Evolutionary conservation across 768 basidiomycete species (phyloP).

Genomic region (Phanerochaete carnosa): DNA sequence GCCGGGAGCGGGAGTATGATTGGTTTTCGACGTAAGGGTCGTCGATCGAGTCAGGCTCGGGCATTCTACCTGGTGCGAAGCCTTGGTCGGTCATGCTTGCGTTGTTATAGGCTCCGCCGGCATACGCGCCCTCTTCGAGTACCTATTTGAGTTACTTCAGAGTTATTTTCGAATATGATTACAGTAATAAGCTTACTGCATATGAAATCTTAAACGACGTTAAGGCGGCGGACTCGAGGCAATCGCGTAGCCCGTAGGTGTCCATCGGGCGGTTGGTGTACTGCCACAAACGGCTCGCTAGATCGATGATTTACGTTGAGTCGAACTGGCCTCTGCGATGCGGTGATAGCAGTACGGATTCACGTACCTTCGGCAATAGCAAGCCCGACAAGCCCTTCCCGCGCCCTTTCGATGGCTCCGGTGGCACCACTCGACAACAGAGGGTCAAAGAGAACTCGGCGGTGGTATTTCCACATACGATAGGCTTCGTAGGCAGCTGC

Average conservation of each 20-base stretch:
- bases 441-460: constrained; percentile 46
- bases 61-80: not conserved
- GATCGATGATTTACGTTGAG: not conserved
- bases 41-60: not conserved
- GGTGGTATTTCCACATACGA: constrained; percentile 61
- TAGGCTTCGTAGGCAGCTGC: constrained; percentile 80
- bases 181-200: constrained; percentile 34
- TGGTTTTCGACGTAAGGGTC: not conserved
- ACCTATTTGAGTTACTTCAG: not conserved
- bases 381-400: constrained; percentile 64
- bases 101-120: not conserved
- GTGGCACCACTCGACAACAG: constrained; percentile 28
- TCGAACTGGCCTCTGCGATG: constrained; percentile 1
- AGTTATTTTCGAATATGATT: not conserved
- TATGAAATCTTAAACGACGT: constrained; percentile 62
- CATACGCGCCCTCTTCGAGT: not conserved
- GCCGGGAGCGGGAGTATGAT: not conserved
- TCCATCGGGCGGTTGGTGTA: constrained; percentile 42
- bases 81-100: not conserved
- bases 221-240: constrained; percentile 65
- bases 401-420: constrained; percentile 55
- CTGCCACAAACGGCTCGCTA: constrained; percentile 57
- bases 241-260: constrained; percentile 43
- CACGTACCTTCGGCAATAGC: constrained; percentile 67
- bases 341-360: not conserved